Evolutionary conservation across 371 early-diverging fungal species (phyloP).

Genomic region (Actinomucor elegans): DNA sequence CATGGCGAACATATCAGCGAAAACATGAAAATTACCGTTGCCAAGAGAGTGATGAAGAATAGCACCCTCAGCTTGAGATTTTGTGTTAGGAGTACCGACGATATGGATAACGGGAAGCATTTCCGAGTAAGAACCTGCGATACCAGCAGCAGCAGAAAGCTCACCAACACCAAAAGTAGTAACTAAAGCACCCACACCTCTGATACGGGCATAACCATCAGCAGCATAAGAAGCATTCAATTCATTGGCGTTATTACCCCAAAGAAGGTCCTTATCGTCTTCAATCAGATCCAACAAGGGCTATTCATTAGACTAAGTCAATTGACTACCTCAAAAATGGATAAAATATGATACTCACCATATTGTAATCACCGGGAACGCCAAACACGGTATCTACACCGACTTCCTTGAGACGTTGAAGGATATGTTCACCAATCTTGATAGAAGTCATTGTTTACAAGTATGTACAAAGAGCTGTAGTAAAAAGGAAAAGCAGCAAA

Average conservation of each 20-base stretch:
- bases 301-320: background rate
- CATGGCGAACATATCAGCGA: conserved; percentile 34
- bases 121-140: conserved; percentile 54
- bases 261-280: conserved; percentile 37
- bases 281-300: conserved; percentile 31
- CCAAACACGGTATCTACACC: conserved; percentile 47
- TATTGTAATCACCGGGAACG: conserved; percentile 52
- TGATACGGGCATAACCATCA: conserved; percentile 52
- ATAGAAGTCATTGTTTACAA: conserved; percentile 12
- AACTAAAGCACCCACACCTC: conserved; percentile 38
- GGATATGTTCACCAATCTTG: conserved; percentile 34
- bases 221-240: conserved; percentile 52
- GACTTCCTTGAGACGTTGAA: conserved; percentile 44
- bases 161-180: conserved; percentile 64
- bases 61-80: conserved; percentile 39
- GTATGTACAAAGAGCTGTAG: background rate
- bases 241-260: conserved; percentile 47
- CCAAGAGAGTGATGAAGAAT: conserved; percentile 57
- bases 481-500: background rate
- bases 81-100: conserved; percentile 50
- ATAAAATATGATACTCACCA: conserved; percentile 40
- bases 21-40: conserved; percentile 51
- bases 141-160: conserved; percentile 49
- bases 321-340: no score
- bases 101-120: conserved; percentile 58